Evolutionary conservation across 78 protist species (phyloP).

Genomic region (Chrysochromulina tobinii): DNA sequence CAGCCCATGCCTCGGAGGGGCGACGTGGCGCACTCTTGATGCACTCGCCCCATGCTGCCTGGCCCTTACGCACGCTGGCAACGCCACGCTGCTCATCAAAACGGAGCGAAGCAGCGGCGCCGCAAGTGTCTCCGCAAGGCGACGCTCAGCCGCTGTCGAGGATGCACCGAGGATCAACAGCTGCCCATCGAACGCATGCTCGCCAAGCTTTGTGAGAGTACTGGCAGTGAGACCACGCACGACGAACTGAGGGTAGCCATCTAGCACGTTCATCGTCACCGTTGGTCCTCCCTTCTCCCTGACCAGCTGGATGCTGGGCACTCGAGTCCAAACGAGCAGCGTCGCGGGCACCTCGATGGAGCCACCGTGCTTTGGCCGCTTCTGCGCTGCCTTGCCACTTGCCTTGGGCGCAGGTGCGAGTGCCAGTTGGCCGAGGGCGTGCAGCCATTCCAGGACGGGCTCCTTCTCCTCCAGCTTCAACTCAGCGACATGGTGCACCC

Average conservation of each 20-base stretch:
- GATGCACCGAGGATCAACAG: not conserved
- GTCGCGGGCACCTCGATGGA: not conserved
- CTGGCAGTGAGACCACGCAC: not conserved
- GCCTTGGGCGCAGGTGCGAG: not conserved
- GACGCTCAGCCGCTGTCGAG: not conserved
- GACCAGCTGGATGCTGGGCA: not conserved
- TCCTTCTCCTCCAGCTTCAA: not conserved
- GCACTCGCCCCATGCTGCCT: constrained; percentile 1
- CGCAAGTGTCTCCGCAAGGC: not conserved
- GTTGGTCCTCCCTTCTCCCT: not conserved
- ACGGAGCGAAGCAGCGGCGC: not conserved
- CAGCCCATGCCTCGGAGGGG: not conserved
- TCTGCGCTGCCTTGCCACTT: too few relatives aligned
- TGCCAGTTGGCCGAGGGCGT: not conserved
- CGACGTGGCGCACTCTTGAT: not conserved
- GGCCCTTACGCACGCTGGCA: too few relatives aligned
- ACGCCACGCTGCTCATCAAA: too few relatives aligned
- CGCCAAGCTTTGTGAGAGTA: too few relatives aligned
- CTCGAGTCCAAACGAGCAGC: not conserved
- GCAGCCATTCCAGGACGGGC: not conserved
- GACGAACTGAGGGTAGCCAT: not conserved
- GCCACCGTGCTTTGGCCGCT: too few relatives aligned
- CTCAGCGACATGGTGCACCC: not conserved
- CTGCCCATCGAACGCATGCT: not conserved
- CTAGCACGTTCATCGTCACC: not conserved